Evolutionary conservation across 1,139 yeast species (phyloP).

Genomic region (Blastobotrys malaysiensis): DNA sequence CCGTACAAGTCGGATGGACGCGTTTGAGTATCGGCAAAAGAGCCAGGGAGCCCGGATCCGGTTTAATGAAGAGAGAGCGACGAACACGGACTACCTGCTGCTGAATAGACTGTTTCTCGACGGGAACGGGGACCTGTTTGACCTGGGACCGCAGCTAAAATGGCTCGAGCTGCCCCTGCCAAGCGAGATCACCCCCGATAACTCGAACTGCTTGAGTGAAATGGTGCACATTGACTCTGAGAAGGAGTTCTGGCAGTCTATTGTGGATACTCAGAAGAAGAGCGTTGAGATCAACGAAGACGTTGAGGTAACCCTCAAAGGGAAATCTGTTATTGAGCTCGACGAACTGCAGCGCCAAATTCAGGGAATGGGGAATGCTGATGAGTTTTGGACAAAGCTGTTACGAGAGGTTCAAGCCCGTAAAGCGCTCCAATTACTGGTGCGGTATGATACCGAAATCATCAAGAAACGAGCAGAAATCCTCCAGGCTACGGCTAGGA

Average conservation of each 20-base stretch:
- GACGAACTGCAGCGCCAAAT: constrained; percentile 25
- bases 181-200: not conserved
- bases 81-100: constrained; percentile 28
- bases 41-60: constrained; percentile 32
- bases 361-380: constrained; percentile 19
- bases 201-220: constrained; percentile 1
- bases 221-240: constrained; percentile 18
- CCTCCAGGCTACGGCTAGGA: constrained; percentile 5
- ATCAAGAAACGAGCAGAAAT: constrained; percentile 17
- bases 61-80: constrained; percentile 27
- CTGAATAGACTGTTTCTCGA: constrained; percentile 24
- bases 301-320: constrained; percentile 28
- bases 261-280: not conserved
- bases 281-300: constrained; percentile 26
- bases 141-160: constrained; percentile 14
- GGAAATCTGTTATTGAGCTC: constrained; percentile 26
- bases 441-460: constrained; percentile 16
- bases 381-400: constrained; percentile 34
- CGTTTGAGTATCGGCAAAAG: constrained; percentile 31
- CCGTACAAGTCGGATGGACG: constrained; percentile 23
- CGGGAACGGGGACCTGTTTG: constrained; percentile 1
- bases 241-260: constrained; percentile 16
- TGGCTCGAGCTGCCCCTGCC: constrained; percentile 15
- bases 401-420: constrained; percentile 23
- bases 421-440: constrained; percentile 23